phyloP scores from a whole-genome alignment of 2,329 filamentous ascomycete genomes.

The Ophioceras dolichostomum region DNA sequence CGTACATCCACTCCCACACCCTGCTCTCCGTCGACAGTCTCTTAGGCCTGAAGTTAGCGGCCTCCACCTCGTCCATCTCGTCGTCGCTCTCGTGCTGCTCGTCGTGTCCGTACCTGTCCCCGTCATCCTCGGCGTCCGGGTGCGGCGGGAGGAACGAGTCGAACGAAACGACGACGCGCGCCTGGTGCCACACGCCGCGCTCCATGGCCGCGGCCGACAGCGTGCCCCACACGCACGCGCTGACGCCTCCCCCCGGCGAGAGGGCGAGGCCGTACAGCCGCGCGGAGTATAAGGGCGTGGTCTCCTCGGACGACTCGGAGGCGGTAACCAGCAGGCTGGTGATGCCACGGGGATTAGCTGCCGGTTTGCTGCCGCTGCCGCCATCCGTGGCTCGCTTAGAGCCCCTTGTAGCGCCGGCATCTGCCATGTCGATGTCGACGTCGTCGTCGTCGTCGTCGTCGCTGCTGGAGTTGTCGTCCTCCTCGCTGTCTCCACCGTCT shows the following conservation, averaged over 20 bases:
- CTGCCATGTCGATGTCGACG: slow-evolving; percentile 5
- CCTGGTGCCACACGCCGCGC: slow-evolving; percentile 22
- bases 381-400: too few relatives aligned
- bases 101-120: neutral
- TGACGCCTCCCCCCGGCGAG: slow-evolving; percentile 38
- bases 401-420: too few relatives aligned
- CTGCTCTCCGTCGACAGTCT: slow-evolving; percentile 38
- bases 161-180: slow-evolving; percentile 24
- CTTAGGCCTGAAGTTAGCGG: neutral
- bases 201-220: slow-evolving; percentile 36
- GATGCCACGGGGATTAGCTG: too few relatives aligned
- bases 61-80: slow-evolving; percentile 4
- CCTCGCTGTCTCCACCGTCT: slow-evolving; percentile 5
- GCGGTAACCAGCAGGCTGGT: too few relatives aligned
- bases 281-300: slow-evolving; percentile 33
- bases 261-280: slow-evolving; percentile 40
- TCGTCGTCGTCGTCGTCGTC: slow-evolving; percentile 9
- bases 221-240: slow-evolving; percentile 35
- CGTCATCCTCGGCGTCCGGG: slow-evolving; percentile 3
- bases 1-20: slow-evolving; percentile 49
- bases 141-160: slow-evolving; percentile 17
- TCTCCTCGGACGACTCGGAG: neutral
- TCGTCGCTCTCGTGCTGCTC: slow-evolving; percentile 2
- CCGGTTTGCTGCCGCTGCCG: slow-evolving; percentile 7
- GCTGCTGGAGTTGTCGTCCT: slow-evolving; percentile 8